A percentile compares a stretch with the other conserved stretches of the same genome.
These are phyloP conservation scores for Sarcomyxa edulis DNA, from an alignment of 768 basidiomycete species.

Conservation along the genomic window DNA sequence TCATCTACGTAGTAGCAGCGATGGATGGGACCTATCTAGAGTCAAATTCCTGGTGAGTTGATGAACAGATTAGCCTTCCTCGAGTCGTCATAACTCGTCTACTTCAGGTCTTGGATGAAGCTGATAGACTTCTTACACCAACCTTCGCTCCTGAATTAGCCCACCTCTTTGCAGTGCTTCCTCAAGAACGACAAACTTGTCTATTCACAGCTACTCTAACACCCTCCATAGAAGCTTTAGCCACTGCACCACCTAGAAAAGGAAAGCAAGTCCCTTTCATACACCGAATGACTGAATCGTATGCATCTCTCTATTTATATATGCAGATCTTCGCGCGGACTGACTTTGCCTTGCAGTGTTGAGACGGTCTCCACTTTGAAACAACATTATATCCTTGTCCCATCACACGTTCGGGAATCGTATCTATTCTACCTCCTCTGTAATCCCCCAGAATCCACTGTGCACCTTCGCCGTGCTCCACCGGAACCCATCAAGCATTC, in stretches of 20 bases:
- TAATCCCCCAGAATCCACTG: constrained; percentile 78
- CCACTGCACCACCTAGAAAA: constrained; percentile 61
- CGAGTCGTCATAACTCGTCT: no score
- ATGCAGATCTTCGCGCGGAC: background rate
- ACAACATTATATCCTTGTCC: constrained; percentile 88
- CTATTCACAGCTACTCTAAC: constrained; percentile 96
- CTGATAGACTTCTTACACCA: constrained; percentile 84
- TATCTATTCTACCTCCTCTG: constrained; percentile 89
- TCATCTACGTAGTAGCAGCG: constrained; percentile 70
- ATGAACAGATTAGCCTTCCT: constrained; percentile 1
- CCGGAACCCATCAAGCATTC: constrained; percentile 42
- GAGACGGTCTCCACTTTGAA: constrained; percentile 87
- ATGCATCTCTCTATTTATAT: background rate
- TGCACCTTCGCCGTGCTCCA: constrained; percentile 58
- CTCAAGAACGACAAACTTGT: constrained; percentile 88
- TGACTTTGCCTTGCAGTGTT: constrained; percentile 41
- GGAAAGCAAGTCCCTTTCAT: constrained; percentile 89
- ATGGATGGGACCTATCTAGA: constrained; percentile 80
- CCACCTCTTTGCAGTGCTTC: constrained; percentile 70
- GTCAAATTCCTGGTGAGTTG: constrained; percentile 76
- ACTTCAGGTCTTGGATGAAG: constrained; percentile 87
- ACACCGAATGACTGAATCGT: constrained; percentile 69
- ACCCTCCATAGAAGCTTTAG: constrained; percentile 75
- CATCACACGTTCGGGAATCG: constrained; percentile 89
- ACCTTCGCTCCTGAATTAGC: constrained; percentile 86